A percentile compares a stretch with the other conserved stretches of the same genome.
Evolutionary conservation across 148 eudicot genomes (phyloP).

Genomic region (Camellia japonica): DNA sequence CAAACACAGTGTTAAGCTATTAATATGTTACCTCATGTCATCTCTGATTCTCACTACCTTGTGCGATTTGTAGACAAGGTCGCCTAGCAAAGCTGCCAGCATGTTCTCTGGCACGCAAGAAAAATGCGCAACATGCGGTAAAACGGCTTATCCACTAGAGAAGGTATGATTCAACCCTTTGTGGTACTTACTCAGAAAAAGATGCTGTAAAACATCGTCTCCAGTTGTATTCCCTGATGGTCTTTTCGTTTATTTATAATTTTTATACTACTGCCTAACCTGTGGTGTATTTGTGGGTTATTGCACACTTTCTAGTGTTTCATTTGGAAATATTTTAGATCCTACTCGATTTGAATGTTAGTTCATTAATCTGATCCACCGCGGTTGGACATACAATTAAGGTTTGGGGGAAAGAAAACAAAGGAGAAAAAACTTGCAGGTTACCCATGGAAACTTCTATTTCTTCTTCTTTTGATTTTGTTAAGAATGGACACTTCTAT

Average conservation of each 20-base stretch:
- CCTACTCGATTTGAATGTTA: background rate
- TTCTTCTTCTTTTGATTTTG: too few species aligned
- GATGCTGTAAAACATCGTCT: background rate
- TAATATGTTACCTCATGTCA: background rate
- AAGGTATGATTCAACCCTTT: slow-evolving; percentile 45
- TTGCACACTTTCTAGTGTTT: background rate
- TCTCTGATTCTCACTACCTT: slow-evolving; percentile 11
- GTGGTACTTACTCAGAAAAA: background rate
- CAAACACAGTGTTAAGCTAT: too few species aligned
- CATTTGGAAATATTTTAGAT: background rate
- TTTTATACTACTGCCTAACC: background rate
- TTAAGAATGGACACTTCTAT: too few species aligned
- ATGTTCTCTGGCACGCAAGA: slow-evolving; percentile 97
- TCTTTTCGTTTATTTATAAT: background rate
- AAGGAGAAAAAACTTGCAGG: too few species aligned
- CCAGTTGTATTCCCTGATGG: background rate
- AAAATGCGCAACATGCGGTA: slow-evolving; percentile 85
- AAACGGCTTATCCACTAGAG: slow-evolving; percentile 91
- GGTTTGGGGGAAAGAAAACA: too few species aligned
- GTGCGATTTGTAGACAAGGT: slow-evolving; percentile 52
- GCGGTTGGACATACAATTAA: background rate
- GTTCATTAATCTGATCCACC: background rate
- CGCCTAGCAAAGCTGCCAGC: slow-evolving; percentile 83
- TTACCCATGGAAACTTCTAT: too few species aligned
- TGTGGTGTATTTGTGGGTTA: background rate